Percentiles rank a stretch among this genome's conserved stretches.
Evolutionary conservation across 208 protist species (phyloP).

Genomic region (Angomonas desouzai): DNA sequence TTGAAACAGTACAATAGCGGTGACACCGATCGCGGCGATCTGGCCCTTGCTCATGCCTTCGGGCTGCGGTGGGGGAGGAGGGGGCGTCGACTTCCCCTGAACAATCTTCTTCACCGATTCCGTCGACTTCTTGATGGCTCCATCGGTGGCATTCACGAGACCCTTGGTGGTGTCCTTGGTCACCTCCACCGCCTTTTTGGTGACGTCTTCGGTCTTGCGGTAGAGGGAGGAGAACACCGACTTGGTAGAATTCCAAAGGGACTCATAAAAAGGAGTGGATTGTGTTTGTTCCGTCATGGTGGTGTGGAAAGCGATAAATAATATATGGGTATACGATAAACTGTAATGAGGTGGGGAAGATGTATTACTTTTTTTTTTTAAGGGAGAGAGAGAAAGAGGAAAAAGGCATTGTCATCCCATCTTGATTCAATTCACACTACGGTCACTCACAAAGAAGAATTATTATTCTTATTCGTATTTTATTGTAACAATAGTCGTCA

Average conservation of each 20-base stretch:
- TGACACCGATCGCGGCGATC: not conserved
- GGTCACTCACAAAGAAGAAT: no score
- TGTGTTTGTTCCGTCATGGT: not conserved
- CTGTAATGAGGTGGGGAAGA: not conserved
- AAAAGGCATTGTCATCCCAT: no score
- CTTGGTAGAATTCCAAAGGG: not conserved
- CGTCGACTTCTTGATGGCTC: constrained; percentile 7
- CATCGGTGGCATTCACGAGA: not conserved
- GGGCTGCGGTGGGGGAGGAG: not conserved
- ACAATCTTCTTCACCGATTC: constrained; percentile 9
- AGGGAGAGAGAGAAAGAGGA: not conserved
- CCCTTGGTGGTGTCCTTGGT: not conserved
- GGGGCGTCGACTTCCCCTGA: not conserved
- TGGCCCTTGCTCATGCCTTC: not conserved
- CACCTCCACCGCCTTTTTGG: not conserved
- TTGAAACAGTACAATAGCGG: not conserved
- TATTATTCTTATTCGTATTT: not conserved
- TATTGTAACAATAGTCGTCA: no score
- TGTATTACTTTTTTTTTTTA: no score
- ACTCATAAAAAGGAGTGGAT: not conserved
- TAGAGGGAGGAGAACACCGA: constrained; percentile 1
- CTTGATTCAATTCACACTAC: no score
- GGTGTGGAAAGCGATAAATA: not conserved
- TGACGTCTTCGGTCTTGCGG: not conserved
- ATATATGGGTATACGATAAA: not conserved